phyloP scores from a whole-genome alignment of 2,329 filamentous ascomycete genomes.

The Chaetomium olivaceum region DNA sequence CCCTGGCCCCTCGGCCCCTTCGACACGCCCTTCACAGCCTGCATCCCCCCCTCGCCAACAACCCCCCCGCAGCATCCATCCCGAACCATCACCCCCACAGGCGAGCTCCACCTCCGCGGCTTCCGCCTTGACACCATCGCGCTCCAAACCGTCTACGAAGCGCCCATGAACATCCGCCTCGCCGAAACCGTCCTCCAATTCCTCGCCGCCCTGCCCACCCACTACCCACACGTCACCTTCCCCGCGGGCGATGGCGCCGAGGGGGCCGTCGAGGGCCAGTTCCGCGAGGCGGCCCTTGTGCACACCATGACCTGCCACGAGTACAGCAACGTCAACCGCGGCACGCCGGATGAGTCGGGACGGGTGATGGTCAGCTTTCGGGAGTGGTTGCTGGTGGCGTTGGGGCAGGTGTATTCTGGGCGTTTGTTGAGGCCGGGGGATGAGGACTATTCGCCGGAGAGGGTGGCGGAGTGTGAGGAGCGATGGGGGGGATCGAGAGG shows the following conservation, averaged over 20 bases:
- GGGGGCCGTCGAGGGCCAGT: neutral
- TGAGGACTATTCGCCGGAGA: neutral
- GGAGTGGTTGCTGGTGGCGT: slow-evolving; percentile 11
- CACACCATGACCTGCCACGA: slow-evolving; percentile 18
- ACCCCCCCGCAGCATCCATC: neutral
- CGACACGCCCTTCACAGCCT: slow-evolving; percentile 1
- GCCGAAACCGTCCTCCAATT: neutral
- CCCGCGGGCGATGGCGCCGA: neutral
- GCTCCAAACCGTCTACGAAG: neutral
- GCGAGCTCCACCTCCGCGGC: slow-evolving; percentile 12
- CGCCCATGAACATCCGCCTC: slow-evolving; percentile 2
- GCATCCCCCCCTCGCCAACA: neutral
- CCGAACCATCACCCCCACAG: neutral
- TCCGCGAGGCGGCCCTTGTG: slow-evolving; percentile 11
- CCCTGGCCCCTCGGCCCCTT: slow-evolving; percentile 15
- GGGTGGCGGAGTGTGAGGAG: neutral
- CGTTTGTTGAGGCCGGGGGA: slow-evolving; percentile 4
- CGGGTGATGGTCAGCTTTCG: neutral
- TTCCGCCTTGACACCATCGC: slow-evolving; percentile 12
- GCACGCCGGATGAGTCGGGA: neutral
- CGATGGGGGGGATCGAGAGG: neutral
- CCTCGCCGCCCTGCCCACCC: slow-evolving; percentile 7
- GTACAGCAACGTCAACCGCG: slow-evolving; percentile 4
- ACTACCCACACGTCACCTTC: slow-evolving; percentile 3
- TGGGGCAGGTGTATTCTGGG: slow-evolving; percentile 6